phyloP scores from a whole-genome alignment of 139 green algal species.

The Coelastrella sp. region DNA sequence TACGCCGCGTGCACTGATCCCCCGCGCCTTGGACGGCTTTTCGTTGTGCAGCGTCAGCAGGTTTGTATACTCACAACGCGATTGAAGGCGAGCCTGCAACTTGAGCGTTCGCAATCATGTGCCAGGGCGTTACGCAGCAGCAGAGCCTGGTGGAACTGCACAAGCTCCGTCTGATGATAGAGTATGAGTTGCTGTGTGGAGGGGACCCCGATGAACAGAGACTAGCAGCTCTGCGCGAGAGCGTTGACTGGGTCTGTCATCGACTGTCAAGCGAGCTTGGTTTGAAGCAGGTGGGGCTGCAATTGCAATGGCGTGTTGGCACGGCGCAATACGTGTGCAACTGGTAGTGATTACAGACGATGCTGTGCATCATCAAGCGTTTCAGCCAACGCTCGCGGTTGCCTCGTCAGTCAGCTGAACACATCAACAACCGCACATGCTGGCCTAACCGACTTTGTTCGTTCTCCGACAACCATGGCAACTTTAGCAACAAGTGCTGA shows the following conservation, averaged over 20 bases:
- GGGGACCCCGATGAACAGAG: neutral
- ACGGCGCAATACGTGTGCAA: no score
- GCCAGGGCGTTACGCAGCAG: neutral
- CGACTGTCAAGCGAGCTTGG: slow-evolving; percentile 20
- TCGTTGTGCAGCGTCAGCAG: neutral
- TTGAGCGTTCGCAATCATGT: neutral
- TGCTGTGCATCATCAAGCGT: no score
- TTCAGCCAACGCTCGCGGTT: no score
- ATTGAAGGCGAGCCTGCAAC: neutral
- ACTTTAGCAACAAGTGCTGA: neutral
- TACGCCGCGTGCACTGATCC: no score
- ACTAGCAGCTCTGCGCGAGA: neutral
- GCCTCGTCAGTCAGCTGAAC: no score
- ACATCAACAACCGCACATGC: no score
- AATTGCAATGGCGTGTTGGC: neutral
- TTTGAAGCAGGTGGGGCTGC: neutral
- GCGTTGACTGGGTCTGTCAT: slow-evolving; percentile 7
- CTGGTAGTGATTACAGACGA: no score
- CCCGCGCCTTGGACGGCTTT: no score
- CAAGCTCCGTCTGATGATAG: slow-evolving; percentile 1
- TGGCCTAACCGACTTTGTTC: no score
- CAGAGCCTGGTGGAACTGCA: neutral
- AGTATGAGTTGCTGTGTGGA: neutral
- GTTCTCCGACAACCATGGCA: neutral
- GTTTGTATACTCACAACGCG: neutral